phyloP scores from a whole-genome alignment of 1,284 basidiomycete species.

The Fomitopsis palustris region DNA sequence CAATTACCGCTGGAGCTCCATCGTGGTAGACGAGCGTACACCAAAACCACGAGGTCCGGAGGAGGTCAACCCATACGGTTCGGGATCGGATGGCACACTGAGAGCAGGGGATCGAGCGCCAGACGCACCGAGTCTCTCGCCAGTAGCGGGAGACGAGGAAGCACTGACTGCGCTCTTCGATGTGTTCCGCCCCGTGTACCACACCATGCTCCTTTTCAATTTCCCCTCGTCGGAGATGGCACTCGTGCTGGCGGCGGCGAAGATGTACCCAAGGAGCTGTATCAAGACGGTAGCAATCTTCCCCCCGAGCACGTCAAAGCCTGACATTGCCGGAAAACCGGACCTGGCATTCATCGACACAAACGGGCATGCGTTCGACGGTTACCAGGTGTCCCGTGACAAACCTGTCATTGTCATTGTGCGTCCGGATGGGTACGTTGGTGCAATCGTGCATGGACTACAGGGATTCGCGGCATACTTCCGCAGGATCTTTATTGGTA shows the following conservation, averaged over 20 bases:
- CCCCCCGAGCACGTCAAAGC: not conserved
- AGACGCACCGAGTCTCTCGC: conserved; percentile 35
- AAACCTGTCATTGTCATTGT: conserved; percentile 21
- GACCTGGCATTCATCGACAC: conserved; percentile 11
- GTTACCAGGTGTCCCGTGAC: conserved; percentile 14
- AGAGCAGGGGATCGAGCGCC: conserved; percentile 25
- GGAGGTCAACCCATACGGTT: conserved; percentile 16
- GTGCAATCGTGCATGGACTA: conserved; percentile 27
- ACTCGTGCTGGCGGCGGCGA: not conserved
- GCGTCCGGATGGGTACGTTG: conserved; percentile 35
- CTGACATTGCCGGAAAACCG: not conserved
- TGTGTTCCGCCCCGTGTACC: conserved; percentile 17
- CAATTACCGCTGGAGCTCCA: too few relatives aligned
- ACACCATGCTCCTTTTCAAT: conserved; percentile 26
- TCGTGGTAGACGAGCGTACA: too few relatives aligned
- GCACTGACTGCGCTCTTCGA: conserved; percentile 19
- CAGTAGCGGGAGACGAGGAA: not conserved
- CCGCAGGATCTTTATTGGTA: too few relatives aligned
- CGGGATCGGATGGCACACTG: conserved; percentile 14
- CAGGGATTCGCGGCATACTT: conserved; percentile 30
- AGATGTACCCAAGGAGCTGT: conserved; percentile 17
- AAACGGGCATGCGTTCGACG: conserved; percentile 17
- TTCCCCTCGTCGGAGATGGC: not conserved
- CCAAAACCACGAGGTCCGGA: not conserved
- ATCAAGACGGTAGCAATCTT: not conserved